Evolutionary conservation across 2,329 filamentous ascomycete species (phyloP).

Genomic region (Talaromyces marneffei): DNA sequence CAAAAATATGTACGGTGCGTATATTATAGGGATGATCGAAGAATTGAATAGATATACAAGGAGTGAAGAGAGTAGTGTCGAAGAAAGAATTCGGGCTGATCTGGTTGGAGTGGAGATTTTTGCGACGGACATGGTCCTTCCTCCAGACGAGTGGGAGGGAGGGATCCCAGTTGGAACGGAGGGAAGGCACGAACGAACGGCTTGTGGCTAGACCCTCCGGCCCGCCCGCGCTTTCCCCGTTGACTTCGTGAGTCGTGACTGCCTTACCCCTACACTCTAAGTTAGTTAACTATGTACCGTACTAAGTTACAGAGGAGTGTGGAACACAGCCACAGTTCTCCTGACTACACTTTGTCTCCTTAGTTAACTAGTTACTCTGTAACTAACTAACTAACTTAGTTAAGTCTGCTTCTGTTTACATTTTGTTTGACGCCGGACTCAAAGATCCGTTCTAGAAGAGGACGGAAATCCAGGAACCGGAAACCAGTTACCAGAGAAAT

Average conservation of each 20-base stretch:
- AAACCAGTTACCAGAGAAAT: too few species aligned
- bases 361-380: neutral
- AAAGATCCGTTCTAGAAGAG: too few species aligned
- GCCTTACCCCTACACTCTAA: too few species aligned
- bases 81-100: neutral
- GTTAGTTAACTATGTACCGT: too few species aligned
- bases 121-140: neutral
- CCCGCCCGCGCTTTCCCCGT: neutral
- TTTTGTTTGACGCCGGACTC: neutral
- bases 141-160: neutral
- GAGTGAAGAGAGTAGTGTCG: neutral
- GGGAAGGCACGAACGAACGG: conserved; percentile 2
- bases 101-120: neutral
- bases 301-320: too few species aligned
- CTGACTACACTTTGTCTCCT: neutral
- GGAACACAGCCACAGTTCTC: neutral
- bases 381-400: too few species aligned
- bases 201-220: conserved; percentile 1
- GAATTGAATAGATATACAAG: neutral
- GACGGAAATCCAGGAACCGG: too few species aligned
- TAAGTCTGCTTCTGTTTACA: neutral
- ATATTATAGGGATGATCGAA: neutral
- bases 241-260: too few species aligned
- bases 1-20: neutral
- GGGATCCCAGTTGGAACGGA: too few species aligned